Evolutionary conservation across 306 rosid species (phyloP), one percentile per base, ranked within the genome.

Genomic region (Leucaena leucocephala): DNA sequence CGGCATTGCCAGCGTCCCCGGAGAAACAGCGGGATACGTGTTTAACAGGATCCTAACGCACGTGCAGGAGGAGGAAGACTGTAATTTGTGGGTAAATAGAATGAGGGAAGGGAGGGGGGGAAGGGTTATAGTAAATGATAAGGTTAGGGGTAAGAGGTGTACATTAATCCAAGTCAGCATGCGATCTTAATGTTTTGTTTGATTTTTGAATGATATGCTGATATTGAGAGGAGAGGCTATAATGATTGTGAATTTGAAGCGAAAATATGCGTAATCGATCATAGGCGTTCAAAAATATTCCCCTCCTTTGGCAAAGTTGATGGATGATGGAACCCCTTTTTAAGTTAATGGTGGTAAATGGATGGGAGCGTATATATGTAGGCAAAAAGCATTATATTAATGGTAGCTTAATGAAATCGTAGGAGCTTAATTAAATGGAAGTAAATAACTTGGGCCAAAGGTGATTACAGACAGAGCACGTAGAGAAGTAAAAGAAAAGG

Each of bases 11-110:
- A 27, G 27, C 27, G 27, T 27, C 27, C 0, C 27, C 27, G 80
- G 84, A 75, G 61, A 55, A 61, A 69, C 68, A 43, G 19, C 55
- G 57, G 16, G 80, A 68, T 78, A 72, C 43, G 19, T 81, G 84
- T 5, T 71, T 83, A 2, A 40, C 73, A 1, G 94, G 88, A 80
- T 90, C 86, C 80, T 27, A 27, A 27, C 27, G 27, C 27, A 27
- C 27, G 27, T 0, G 27, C 27, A 27, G 27, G 27, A 27, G 27
- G 27, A 27, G 27, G 27, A 27, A 27, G 27, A 22, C 8, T 17
- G 7, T 4, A 72, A 61, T 70, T 39, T 67, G 33, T 33, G 59
- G 68, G 82, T 86, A 86, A 39, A 85, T 46, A 85, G 76, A 72
- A 85, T 86, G 89, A 85, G 72, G 27, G 27, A 27, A 27, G 27